phyloP scores from a whole-genome alignment of 2,329 filamentous ascomycete genomes.

The Dactylellina drechsleri region DNA sequence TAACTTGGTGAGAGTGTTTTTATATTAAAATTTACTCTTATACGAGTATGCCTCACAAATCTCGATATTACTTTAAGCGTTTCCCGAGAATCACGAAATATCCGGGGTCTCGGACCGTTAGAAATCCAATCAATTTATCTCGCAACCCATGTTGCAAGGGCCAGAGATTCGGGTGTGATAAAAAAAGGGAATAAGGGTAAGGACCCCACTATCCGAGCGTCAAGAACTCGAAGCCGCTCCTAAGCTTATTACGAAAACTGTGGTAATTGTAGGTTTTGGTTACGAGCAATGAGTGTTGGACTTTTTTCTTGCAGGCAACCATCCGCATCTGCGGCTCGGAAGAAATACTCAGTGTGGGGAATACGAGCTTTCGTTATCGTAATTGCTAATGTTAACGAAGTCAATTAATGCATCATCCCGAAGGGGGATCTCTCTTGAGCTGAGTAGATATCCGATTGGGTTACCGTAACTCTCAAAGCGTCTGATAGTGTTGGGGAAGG shows the following conservation, averaged over 20 bases:
- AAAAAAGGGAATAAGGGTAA: constrained; percentile 10
- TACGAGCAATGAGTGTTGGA: constrained; percentile 12
- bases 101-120: constrained; percentile 53
- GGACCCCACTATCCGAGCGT: constrained; percentile 13
- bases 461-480: not conserved
- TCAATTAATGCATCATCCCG: not conserved
- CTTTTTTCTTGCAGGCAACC: constrained; percentile 3
- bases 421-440: not conserved
- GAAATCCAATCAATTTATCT: constrained; percentile 44
- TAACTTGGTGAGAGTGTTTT: not conserved
- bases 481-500: not conserved
- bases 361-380: constrained; percentile 18
- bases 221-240: not conserved
- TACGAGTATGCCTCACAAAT: constrained; percentile 29
- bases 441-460: not conserved
- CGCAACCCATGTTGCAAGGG: constrained; percentile 43
- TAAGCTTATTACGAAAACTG: no score
- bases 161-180: constrained; percentile 24
- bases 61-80: constrained; percentile 1
- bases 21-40: constrained; percentile 2
- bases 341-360: constrained; percentile 18
- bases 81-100: constrained; percentile 38
- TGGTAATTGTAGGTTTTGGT: not conserved
- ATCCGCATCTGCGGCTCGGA: not conserved
- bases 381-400: not conserved